These are phyloP conservation scores for Verticillium zaregamsianum DNA, from an alignment of 2,329 filamentous ascomycete genomes.

Conservation along the genomic window DNA sequence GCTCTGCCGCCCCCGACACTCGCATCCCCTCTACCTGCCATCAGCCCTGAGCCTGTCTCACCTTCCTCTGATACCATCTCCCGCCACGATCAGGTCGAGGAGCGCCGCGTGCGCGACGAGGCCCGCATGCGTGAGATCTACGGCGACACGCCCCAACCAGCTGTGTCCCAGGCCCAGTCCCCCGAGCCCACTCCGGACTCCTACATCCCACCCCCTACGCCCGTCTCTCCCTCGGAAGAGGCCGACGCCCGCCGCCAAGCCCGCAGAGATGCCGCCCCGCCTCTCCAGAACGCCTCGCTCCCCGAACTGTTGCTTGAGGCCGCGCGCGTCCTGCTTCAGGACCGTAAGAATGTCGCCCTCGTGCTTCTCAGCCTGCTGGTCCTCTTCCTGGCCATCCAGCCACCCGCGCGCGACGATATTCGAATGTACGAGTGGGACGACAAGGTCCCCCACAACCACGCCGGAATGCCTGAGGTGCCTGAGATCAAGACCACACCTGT, in stretches of 20 bases:
- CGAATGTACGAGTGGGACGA: conserved; percentile 16
- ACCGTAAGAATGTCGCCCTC: conserved; percentile 58
- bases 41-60: conserved; percentile 2
- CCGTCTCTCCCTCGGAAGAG: conserved; percentile 20
- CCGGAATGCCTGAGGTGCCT: conserved; percentile 7
- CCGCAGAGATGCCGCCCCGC: conserved; percentile 11
- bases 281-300: conserved; percentile 41
- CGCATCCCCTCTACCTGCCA: neutral
- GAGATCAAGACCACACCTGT: neutral
- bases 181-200: neutral
- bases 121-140: conserved; percentile 53
- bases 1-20: neutral
- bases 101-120: conserved; percentile 39
- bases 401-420: conserved; percentile 17
- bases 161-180: conserved; percentile 4
- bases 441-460: neutral
- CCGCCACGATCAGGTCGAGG: conserved; percentile 19
- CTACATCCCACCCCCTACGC: conserved; percentile 2
- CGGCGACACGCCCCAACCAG: conserved; percentile 25
- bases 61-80: conserved; percentile 8
- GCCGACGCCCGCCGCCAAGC: conserved; percentile 25
- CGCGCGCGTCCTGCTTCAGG: conserved; percentile 47
- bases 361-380: conserved; percentile 49
- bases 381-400: conserved; percentile 38
- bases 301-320: conserved; percentile 51